A percentile compares a stretch with the other conserved stretches of the same genome.
Conservation (phyloP, 2,329 filamentous ascomycete genomes). For the Trematosphaeria pertusa region DNA sequence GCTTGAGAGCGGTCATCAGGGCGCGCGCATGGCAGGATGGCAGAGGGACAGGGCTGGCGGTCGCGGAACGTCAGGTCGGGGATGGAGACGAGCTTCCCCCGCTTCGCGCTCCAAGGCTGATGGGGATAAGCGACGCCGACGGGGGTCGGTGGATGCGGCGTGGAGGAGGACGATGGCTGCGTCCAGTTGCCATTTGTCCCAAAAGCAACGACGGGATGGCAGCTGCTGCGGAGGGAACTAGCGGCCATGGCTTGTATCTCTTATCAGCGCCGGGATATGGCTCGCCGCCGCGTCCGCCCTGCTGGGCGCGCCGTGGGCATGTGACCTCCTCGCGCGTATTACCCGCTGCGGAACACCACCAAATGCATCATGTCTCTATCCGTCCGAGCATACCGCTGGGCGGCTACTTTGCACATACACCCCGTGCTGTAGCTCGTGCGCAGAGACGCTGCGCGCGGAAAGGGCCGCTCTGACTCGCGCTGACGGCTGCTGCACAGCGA, state of each 20-base stretch:
- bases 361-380: too few relatives aligned
- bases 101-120: conserved; percentile 21
- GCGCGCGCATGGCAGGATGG: conserved; percentile 45
- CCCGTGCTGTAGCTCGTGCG: background rate
- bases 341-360: too few relatives aligned
- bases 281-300: too few relatives aligned
- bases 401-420: background rate
- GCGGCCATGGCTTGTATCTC: conserved; percentile 13
- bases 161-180: conserved; percentile 15
- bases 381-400: too few relatives aligned
- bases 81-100: conserved; percentile 15
- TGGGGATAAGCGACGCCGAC: conserved; percentile 19
- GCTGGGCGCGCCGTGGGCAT: too few relatives aligned
- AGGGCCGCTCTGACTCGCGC: conserved; percentile 6
- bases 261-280: conserved; percentile 28
- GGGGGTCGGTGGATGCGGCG: conserved; percentile 6
- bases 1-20: conserved; percentile 50
- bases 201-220: conserved; percentile 20
- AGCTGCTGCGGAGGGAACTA: conserved; percentile 1
- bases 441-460: background rate
- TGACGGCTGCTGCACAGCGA: background rate
- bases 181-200: conserved; percentile 22
- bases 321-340: too few relatives aligned
- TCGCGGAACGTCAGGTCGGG: conserved; percentile 7
- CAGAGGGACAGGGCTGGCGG: conserved; percentile 13